Conservation (phyloP, 169 alveolate species). For the Babesia sp. region DNA sequence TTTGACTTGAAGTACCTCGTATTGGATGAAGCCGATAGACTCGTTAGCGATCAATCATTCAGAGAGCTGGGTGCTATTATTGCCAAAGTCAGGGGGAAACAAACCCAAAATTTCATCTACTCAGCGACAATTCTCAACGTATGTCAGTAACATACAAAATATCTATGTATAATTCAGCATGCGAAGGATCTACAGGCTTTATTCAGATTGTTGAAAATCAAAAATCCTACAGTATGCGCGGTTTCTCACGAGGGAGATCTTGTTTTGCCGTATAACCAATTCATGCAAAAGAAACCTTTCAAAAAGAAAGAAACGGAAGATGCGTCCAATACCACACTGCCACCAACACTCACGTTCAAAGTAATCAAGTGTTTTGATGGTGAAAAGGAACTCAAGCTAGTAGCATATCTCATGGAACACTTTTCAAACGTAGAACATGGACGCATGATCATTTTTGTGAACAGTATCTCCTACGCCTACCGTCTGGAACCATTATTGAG, state of each 20-base stretch:
- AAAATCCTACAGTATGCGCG: slow-evolving; percentile 57
- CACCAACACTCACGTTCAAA: slow-evolving; percentile 32
- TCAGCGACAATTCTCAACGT: slow-evolving; percentile 68
- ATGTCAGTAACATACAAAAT: background rate
- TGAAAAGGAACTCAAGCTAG: slow-evolving; percentile 62
- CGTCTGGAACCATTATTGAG: slow-evolving; percentile 64
- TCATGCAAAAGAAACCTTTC: slow-evolving; percentile 11
- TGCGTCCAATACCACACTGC: slow-evolving; percentile 37
- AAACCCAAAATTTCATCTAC: slow-evolving; percentile 35
- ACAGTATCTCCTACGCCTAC: slow-evolving; percentile 61
- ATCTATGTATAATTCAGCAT: slow-evolving; percentile 3
- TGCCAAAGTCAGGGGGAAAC: slow-evolving; percentile 10
- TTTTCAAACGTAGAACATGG: slow-evolving; percentile 20
- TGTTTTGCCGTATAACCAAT: slow-evolving; percentile 48
- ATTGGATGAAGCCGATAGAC: slow-evolving; percentile 93
- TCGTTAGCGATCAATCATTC: slow-evolving; percentile 78
- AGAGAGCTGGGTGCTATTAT: slow-evolving; percentile 51
- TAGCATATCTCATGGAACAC: slow-evolving; percentile 55
- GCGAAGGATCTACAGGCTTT: slow-evolving; percentile 29
- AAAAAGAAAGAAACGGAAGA: slow-evolving; percentile 19
- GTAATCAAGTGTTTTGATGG: slow-evolving; percentile 43
- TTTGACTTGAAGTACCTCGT: slow-evolving; percentile 80
- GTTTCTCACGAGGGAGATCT: slow-evolving; percentile 38
- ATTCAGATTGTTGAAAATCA: slow-evolving; percentile 40
- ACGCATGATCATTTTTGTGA: slow-evolving; percentile 49